Conservation (phyloP, 345 rosid species). For the Eucalyptus camaldulensis region DNA sequence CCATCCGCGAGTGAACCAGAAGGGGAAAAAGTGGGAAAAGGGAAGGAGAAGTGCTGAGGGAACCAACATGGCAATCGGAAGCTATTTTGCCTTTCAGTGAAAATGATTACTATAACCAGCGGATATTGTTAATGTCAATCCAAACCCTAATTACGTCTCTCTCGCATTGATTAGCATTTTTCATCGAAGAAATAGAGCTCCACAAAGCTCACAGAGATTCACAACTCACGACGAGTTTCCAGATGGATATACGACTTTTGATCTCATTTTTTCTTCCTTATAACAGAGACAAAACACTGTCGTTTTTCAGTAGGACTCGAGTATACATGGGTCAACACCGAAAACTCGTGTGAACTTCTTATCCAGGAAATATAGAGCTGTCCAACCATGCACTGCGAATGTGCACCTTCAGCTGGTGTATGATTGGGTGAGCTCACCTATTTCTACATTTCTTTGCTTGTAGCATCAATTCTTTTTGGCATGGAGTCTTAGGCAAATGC, state of each 20-base stretch:
- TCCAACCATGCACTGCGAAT: background rate
- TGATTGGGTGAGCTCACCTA: background rate
- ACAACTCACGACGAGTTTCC: background rate
- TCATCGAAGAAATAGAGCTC: background rate
- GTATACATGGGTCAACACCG: background rate
- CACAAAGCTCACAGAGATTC: background rate
- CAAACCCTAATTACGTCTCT: background rate
- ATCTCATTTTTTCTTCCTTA: background rate
- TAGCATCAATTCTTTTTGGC: background rate
- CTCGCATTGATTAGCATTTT: background rate
- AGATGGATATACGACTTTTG: background rate
- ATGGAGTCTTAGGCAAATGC: background rate
- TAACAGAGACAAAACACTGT: background rate
- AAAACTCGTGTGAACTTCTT: background rate
- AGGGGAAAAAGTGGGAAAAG: background rate
- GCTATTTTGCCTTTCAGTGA: background rate
- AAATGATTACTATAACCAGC: background rate
- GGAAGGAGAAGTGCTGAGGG: background rate
- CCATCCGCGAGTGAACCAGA: background rate
- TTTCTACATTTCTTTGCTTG: background rate
- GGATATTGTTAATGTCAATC: background rate
- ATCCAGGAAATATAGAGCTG: background rate
- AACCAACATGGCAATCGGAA: background rate
- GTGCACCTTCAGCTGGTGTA: background rate
- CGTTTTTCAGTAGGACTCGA: background rate